Base-by-base conservation (phyloP, 768 basidiomycete species). In the Lactarius tabidus region DNA sequence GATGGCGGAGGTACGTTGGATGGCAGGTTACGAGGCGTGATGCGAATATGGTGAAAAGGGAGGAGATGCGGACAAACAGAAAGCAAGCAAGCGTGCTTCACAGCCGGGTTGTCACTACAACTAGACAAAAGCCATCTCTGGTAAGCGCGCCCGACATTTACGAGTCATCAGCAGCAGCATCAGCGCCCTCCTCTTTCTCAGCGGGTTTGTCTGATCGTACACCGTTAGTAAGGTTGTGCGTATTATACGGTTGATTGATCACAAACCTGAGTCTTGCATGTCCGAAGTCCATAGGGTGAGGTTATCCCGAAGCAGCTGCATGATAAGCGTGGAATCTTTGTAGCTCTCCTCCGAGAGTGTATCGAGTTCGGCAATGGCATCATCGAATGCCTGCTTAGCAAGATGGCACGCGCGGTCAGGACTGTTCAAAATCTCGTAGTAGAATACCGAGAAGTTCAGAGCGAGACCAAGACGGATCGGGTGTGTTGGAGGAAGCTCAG, bases 361-460 rank as follows among this genome's bases (percentile, higher is more conserved):
- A 83, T 98, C 95, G 74, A 98, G 93, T 81, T 98, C 95, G 71
- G 95, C 95, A 76, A 98, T 98, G 54, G 96, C 96, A 77, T 98
- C 95, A 69, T 98, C 95, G 78, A 98, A 98, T 9, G 96, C 95
- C 79, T 97, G 94, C 83, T 98, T 98, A 77, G 95, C 95, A 71
- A 98, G 90, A 75, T 95, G 93, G 83, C 95, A 97, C 59, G 96
- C 96, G 78, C 94, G 93, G 79, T 97, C 95, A 71, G 96, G 95
- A 79, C 90, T 91, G 87, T 97, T 97, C 78, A 97, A 88, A 77
- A 98, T 97, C 80, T 98, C 95, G 81, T 97, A 97, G 86, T 98
- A 98, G 85, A 98, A 98, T 57, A 98, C 95, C 60, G 94, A 97
- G 87, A 98, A 98, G 86, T 98, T 98, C 75, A 98, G 85, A 54